Evolutionary conservation across 2,329 filamentous ascomycete species (phyloP).

Genomic region (Monosporascus sp.): DNA sequence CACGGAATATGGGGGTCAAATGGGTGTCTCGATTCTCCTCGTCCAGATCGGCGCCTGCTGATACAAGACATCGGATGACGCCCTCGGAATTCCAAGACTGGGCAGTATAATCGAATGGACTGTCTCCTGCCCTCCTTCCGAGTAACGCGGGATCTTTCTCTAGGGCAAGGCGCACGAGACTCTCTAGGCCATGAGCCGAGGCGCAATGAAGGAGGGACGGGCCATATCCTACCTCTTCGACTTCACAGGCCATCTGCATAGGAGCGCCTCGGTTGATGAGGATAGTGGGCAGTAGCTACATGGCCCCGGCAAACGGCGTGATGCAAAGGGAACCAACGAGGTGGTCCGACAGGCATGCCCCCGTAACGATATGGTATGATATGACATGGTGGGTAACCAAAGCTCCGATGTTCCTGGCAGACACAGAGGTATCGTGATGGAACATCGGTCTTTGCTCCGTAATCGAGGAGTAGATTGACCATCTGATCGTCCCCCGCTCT

Average conservation of each 20-base stretch:
- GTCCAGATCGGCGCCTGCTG: not conserved
- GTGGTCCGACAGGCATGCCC: not conserved
- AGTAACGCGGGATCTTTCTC: not conserved
- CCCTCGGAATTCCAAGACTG: not conserved
- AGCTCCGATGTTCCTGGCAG: not conserved
- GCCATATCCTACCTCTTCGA: not conserved
- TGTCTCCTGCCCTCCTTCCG: not conserved
- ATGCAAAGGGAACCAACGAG: not conserved
- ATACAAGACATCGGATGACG: not conserved
- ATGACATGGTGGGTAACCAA: no score
- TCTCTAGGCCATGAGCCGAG: not conserved
- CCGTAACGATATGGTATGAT: no score
- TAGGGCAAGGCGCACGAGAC: not conserved
- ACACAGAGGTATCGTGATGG: not conserved
- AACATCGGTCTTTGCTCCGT: not conserved
- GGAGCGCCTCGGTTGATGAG: not conserved
- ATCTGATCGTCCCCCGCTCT: not conserved
- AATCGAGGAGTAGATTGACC: not conserved
- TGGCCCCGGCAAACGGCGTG: not conserved
- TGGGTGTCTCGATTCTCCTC: not conserved
- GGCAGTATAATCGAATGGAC: not conserved
- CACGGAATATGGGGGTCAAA: not conserved
- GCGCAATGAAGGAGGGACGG: not conserved
- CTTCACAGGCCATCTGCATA: not conserved
- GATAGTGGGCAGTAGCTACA: not conserved